phyloP scores from a whole-genome alignment of 148 eudicot genomes.

The Rhododendron simsii region DNA sequence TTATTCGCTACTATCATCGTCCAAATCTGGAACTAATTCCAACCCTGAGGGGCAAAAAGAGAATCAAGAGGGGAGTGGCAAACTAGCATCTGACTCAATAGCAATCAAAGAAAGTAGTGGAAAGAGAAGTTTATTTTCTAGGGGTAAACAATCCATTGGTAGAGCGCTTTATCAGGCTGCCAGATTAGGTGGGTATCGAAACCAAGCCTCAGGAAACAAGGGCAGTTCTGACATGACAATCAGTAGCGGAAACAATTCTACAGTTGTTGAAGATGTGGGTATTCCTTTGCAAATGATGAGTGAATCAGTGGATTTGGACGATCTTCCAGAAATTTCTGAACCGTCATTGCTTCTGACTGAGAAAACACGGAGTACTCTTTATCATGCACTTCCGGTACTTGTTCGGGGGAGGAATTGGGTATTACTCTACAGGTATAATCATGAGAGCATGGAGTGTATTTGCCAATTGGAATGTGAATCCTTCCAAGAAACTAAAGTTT shows the following conservation, averaged over 20 bases:
- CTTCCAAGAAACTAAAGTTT: background rate
- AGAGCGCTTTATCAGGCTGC: constrained; percentile 70
- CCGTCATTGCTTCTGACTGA: constrained; percentile 67
- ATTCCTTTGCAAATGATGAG: constrained; percentile 28
- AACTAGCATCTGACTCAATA: constrained; percentile 20
- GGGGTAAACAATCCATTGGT: constrained; percentile 73
- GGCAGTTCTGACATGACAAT: constrained; percentile 26
- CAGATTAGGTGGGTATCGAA: constrained; percentile 52
- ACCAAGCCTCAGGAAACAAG: constrained; percentile 41
- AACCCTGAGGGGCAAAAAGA: constrained; percentile 22
- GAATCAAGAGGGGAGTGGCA: constrained; percentile 23
- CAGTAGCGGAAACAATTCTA: constrained; percentile 29
- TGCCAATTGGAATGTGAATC: background rate
- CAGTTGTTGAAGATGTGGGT: constrained; percentile 28
- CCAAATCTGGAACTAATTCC: constrained; percentile 33
- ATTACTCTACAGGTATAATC: constrained; percentile 72
- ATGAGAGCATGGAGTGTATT: background rate
- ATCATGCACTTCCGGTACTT: constrained; percentile 66
- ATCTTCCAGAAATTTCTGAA: constrained; percentile 76
- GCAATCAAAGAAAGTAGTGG: constrained; percentile 47
- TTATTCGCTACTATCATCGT: constrained; percentile 48
- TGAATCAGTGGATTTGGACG: constrained; percentile 27
- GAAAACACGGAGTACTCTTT: constrained; percentile 51
- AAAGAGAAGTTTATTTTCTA: constrained; percentile 63
- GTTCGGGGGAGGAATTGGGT: constrained; percentile 81